Conservation (phyloP, 2,329 filamentous ascomycete genomes). For the Verruconis gallopava region DNA sequence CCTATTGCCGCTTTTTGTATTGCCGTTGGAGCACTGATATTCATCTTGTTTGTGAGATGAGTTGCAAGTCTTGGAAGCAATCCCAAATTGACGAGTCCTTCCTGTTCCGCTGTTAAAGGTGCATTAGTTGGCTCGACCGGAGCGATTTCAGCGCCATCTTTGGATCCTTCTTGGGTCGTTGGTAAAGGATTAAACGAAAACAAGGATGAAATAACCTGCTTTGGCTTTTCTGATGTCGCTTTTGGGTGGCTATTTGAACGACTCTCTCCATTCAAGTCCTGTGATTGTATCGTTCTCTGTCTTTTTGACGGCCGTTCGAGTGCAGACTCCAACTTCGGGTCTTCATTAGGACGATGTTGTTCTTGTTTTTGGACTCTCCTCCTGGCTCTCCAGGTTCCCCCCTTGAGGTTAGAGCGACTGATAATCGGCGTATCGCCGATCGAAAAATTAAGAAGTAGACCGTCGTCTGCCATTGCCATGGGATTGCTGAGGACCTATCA, state of each 20-base stretch:
- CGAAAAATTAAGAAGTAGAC: conserved; percentile 87
- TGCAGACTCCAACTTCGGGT: conserved; percentile 10
- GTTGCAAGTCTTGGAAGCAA: conserved; percentile 68
- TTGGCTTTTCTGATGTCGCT: conserved; percentile 20
- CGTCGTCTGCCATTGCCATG: conserved; percentile 98
- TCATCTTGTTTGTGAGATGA: conserved; percentile 73
- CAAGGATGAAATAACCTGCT: conserved; percentile 72
- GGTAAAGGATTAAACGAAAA: conserved; percentile 81
- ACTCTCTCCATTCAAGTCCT: not conserved
- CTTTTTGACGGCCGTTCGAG: conserved; percentile 5
- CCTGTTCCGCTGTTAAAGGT: conserved; percentile 68
- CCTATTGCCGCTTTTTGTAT: conserved; percentile 86
- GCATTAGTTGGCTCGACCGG: conserved; percentile 75
- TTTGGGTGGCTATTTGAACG: not conserved
- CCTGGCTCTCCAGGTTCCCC: conserved; percentile 87
- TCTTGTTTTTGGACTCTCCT: conserved; percentile 63
- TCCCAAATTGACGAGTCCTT: conserved; percentile 76
- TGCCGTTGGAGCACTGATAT: conserved; percentile 79
- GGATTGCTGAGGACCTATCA: too few relatives aligned
- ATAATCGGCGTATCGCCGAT: conserved; percentile 60
- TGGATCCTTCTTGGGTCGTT: conserved; percentile 44
- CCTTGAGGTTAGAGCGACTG: conserved; percentile 23
- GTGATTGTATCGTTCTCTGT: conserved; percentile 1
- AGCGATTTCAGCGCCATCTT: conserved; percentile 27
- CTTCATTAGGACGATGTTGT: conserved; percentile 37